These are phyloP conservation scores for Lipomyces sp. DNA, from an alignment of 805 yeast species.

Conservation along the genomic window DNA sequence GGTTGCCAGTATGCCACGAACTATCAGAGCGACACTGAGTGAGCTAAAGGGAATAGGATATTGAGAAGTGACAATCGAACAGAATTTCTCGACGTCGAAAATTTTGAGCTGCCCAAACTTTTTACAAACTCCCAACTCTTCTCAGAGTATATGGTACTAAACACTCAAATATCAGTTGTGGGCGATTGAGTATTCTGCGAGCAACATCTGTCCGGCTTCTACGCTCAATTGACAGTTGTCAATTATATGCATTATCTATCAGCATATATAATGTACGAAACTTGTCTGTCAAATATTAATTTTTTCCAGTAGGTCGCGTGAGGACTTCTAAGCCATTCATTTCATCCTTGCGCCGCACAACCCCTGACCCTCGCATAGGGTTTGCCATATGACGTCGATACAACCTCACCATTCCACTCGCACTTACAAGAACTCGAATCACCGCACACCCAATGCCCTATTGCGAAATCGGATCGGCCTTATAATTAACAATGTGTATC, in stretches of 20 bases:
- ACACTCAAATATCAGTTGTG: neutral
- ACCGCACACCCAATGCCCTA: neutral
- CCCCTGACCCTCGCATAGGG: neutral
- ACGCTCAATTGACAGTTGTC: neutral
- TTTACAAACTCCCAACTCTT: neutral
- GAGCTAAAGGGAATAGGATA: neutral
- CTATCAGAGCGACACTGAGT: neutral
- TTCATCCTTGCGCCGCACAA: neutral
- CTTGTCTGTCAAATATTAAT: neutral
- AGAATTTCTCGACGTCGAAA: neutral
- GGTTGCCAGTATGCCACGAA: neutral
- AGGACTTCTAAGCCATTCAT: neutral
- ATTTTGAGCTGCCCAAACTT: neutral
- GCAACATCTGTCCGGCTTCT: too few relatives aligned
- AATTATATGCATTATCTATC: too few relatives aligned
- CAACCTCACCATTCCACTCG: neutral
- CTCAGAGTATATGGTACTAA: neutral
- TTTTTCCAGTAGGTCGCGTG: neutral
- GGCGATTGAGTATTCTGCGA: too few relatives aligned
- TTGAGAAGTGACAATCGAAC: neutral
- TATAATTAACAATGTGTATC: constrained; percentile 69
- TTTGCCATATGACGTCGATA: neutral
- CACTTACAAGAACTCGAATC: neutral
- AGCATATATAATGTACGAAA: too few relatives aligned
- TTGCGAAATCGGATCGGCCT: neutral